Percentiles rank a stretch among this genome's conserved stretches.
Evolutionary conservation across 2,329 filamentous ascomycete genomes (phyloP).

Genomic region (Trichoderma lentiforme): DNA sequence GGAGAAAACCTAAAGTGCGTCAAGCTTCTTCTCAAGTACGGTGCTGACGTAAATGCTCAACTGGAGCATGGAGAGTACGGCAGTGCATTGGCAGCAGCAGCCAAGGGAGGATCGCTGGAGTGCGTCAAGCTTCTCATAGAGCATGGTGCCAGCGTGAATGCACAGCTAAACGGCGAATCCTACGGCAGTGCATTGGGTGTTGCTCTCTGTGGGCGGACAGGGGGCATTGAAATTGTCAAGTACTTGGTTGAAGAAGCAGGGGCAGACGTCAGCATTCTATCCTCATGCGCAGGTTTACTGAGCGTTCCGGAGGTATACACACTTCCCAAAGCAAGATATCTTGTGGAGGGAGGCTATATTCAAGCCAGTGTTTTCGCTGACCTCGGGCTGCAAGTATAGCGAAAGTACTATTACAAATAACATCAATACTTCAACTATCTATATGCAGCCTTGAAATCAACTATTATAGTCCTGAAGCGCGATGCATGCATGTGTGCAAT

Average conservation of each 20-base stretch:
- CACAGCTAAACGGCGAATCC: no score
- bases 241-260: background rate
- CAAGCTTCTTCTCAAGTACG: background rate
- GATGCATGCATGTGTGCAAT: no score
- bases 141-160: background rate
- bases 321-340: background rate
- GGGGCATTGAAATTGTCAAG: background rate
- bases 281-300: background rate
- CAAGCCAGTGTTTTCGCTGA: background rate
- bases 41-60: background rate
- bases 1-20: background rate
- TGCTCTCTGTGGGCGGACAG: background rate
- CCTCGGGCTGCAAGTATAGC: background rate
- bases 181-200: background rate
- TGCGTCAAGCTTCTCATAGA: background rate
- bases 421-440: no score
- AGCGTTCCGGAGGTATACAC: background rate
- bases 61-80: background rate
- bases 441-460: no score
- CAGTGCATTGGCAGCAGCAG: background rate
- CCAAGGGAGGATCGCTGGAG: fast-evolving
- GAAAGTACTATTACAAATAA: no score
- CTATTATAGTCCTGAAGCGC: no score
- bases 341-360: background rate
- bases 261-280: background rate